Conservation (phyloP, 1,284 basidiomycete genomes). For the Golubevia pallescens region DNA sequence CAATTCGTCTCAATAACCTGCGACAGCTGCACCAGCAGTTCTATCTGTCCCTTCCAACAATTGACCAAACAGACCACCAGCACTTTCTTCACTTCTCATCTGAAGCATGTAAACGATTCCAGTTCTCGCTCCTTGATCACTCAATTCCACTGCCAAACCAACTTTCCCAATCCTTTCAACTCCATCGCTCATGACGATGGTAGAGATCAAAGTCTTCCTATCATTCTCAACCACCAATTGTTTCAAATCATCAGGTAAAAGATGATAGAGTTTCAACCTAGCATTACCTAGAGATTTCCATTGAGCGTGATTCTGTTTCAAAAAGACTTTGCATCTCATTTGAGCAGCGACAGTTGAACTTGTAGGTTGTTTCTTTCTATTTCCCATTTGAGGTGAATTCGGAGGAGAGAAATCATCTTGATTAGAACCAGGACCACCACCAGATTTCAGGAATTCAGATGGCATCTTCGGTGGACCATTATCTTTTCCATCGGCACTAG, state of each 20-base stretch:
- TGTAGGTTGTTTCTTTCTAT: background rate
- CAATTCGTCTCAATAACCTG: too few species aligned
- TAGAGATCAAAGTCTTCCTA: conserved; percentile 79
- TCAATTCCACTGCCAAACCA: conserved; percentile 93
- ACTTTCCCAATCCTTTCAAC: conserved; percentile 97
- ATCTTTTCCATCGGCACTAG: background rate
- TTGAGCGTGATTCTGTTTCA: conserved; percentile 91
- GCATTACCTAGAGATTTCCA: conserved; percentile 95
- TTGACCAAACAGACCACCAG: conserved; percentile 82
- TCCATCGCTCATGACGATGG: conserved; percentile 91
- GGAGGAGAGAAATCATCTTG: background rate
- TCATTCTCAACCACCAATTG: conserved; percentile 95
- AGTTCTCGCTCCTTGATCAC: conserved; percentile 85
- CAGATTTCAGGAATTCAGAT: background rate
- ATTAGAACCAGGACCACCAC: background rate
- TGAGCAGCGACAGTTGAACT: conserved; percentile 71
- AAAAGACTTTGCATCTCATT: conserved; percentile 98
- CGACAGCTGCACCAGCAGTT: too few species aligned
- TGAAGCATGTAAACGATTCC: conserved; percentile 95
- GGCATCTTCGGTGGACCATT: background rate
- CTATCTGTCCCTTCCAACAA: conserved; percentile 86
- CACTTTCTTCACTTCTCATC: conserved; percentile 78
- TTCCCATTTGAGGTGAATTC: background rate
- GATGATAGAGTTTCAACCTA: conserved; percentile 81
- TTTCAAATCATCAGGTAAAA: conserved; percentile 83